These are phyloP conservation scores for Fusarium sp. DNA, from an alignment of 2,329 filamentous ascomycete genomes.

Conservation along the genomic window DNA sequence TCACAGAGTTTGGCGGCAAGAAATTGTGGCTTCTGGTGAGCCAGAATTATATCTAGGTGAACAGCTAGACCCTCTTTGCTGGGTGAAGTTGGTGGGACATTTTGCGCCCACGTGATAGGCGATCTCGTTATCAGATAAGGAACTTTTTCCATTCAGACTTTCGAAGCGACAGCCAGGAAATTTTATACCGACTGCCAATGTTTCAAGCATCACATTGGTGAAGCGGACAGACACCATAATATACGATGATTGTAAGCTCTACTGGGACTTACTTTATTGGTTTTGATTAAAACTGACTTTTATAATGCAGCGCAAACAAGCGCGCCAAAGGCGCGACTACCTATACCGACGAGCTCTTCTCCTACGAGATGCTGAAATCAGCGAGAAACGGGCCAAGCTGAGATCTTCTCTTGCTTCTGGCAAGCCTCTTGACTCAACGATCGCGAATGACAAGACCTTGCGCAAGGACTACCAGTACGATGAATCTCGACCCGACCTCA, in stretches of 20 bases:
- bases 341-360: conserved; percentile 91
- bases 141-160: conserved; percentile 46
- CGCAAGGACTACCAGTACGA: conserved; percentile 94
- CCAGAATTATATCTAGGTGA: conserved; percentile 49
- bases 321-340: conserved; percentile 64
- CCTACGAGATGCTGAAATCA: conserved; percentile 90
- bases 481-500: conserved; percentile 79
- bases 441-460: conserved; percentile 87
- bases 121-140: conserved; percentile 51
- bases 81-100: conserved; percentile 56
- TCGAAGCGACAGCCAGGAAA: conserved; percentile 23
- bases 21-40: conserved; percentile 48
- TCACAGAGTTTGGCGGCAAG: conserved; percentile 30
- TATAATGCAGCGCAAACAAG: conserved; percentile 56
- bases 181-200: conserved; percentile 29
- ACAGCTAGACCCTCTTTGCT: conserved; percentile 44
- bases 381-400: conserved; percentile 89
- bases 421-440: conserved; percentile 82
- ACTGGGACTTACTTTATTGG: neutral
- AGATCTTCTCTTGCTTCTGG: conserved; percentile 89
- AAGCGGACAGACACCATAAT: conserved; percentile 5
- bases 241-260: conserved; percentile 54
- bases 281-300: conserved; percentile 38
- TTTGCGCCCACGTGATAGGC: conserved; percentile 59
- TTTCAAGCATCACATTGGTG: conserved; percentile 17